Conservation (phyloP, 2,329 filamentous ascomycete genomes). For the Pyrenophora teres region DNA sequence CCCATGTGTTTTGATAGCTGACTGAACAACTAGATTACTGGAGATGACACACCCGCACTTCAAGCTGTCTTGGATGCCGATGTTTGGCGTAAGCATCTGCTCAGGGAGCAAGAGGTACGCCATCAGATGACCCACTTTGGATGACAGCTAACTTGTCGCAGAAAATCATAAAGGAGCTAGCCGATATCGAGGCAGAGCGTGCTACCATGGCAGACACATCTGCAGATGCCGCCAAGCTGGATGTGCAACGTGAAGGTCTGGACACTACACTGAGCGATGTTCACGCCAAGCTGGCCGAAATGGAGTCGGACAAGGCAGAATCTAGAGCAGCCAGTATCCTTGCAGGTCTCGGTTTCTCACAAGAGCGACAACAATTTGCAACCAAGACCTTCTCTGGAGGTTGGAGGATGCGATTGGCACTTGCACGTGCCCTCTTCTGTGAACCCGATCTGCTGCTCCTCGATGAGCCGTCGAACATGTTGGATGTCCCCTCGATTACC, state of each 20-base stretch:
- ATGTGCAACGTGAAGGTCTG: conserved; percentile 84
- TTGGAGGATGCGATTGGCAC: conserved; percentile 97
- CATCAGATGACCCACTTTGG: background rate
- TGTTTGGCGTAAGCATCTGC: conserved; percentile 95
- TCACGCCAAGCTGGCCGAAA: conserved; percentile 89
- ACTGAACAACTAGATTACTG: conserved; percentile 68
- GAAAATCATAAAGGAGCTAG: conserved; percentile 78
- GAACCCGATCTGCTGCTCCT: conserved; percentile 94
- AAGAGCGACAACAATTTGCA: conserved; percentile 86
- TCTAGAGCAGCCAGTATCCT: conserved; percentile 93
- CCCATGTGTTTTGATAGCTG: conserved; percentile 6
- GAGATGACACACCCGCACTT: conserved; percentile 91
- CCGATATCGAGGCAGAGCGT: conserved; percentile 77
- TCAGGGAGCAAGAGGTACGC: conserved; percentile 82
- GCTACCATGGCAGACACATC: conserved; percentile 87
- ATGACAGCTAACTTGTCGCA: conserved; percentile 32
- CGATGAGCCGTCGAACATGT: conserved; percentile 99
- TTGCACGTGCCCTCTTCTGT: conserved; percentile 95
- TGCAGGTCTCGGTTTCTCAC: conserved; percentile 93
- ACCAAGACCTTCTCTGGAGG: conserved; percentile 99
- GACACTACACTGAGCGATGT: conserved; percentile 91
- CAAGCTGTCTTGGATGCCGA: conserved; percentile 97
- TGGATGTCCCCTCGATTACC: conserved; percentile 99
- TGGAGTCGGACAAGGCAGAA: conserved; percentile 99
- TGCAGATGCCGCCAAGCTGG: conserved; percentile 80